Percentiles rank a stretch among this genome's conserved stretches.
These are phyloP conservation scores for Globisporangium solare DNA, from an alignment of 352 stramenopile species.

Conservation along the genomic window DNA sequence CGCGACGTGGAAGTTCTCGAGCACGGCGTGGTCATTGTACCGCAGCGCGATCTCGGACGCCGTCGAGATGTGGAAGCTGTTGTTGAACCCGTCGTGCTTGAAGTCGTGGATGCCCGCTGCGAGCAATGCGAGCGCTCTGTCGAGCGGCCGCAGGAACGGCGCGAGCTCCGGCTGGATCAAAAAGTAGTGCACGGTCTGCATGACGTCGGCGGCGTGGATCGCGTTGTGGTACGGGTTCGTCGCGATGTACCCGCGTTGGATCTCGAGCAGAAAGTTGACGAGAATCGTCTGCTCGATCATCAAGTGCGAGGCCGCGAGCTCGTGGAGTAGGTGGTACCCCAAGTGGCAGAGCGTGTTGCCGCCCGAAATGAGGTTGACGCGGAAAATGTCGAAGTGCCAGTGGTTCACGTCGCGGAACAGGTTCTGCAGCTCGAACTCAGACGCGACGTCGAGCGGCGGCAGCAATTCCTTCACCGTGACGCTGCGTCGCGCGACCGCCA, in stretches of 20 bases:
- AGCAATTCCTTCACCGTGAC: conserved; percentile 66
- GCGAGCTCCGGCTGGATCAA: conserved; percentile 67
- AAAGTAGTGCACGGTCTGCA: conserved; percentile 88
- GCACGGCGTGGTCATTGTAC: conserved; percentile 87
- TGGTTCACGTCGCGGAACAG: conserved; percentile 44
- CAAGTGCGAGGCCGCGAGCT: conserved; percentile 50
- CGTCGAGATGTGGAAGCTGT: conserved; percentile 86
- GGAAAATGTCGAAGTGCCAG: conserved; percentile 82
- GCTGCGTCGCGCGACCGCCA: conserved; percentile 14
- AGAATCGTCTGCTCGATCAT: conserved; percentile 59
- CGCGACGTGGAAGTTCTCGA: conserved; percentile 88
- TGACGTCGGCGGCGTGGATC: conserved; percentile 87
- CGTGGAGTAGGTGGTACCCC: conserved; percentile 71
- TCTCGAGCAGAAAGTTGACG: conserved; percentile 76
- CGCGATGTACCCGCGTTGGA: conserved; percentile 75
- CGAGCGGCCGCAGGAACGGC: conserved; percentile 68
- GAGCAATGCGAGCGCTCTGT: conserved; percentile 71
- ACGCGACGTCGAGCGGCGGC: conserved; percentile 45
- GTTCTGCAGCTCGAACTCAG: conserved; percentile 68
- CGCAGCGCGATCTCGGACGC: conserved; percentile 82
- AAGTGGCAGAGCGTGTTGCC: conserved; percentile 75
- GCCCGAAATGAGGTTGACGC: conserved; percentile 55
- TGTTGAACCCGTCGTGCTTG: conserved; percentile 89
- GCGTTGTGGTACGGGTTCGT: conserved; percentile 89
- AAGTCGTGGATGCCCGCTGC: conserved; percentile 87